These are phyloP conservation scores for Microstroma glucosiphilum DNA, from an alignment of 1,284 basidiomycete genomes.

Conservation along the genomic window DNA sequence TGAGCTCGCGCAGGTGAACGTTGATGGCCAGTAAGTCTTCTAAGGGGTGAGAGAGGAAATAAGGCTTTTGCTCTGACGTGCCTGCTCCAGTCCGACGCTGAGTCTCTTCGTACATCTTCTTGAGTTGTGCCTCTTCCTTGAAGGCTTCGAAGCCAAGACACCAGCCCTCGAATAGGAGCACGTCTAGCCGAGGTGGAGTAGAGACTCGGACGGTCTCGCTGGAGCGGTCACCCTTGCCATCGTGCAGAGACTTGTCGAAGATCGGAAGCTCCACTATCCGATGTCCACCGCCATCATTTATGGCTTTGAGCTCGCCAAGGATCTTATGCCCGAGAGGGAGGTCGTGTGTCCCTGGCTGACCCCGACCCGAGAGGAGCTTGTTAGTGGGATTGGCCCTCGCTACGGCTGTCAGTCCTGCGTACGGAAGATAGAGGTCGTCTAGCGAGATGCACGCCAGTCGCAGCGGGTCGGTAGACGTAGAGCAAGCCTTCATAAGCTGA, in stretches of 20 bases:
- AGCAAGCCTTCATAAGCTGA: slow-evolving; percentile 53
- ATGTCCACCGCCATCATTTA: slow-evolving; percentile 50
- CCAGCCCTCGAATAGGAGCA: slow-evolving; percentile 75
- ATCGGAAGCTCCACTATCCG: slow-evolving; percentile 62
- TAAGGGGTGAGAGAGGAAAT: slow-evolving; percentile 34
- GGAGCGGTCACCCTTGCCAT: slow-evolving; percentile 74
- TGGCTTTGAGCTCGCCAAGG: slow-evolving; percentile 57
- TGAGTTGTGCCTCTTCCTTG: slow-evolving; percentile 46
- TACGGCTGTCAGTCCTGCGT: slow-evolving; percentile 59
- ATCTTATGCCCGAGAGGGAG: slow-evolving; percentile 60
- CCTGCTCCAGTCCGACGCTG: not conserved
- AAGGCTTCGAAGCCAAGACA: slow-evolving; percentile 53
- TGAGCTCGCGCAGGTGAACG: slow-evolving; percentile 59
- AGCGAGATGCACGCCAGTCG: slow-evolving; percentile 67
- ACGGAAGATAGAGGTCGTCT: slow-evolving; percentile 74
- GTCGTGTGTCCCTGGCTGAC: slow-evolving; percentile 83
- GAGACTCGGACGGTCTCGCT: slow-evolving; percentile 55
- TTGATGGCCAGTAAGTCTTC: slow-evolving; percentile 64
- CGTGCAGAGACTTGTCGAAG: slow-evolving; percentile 77
- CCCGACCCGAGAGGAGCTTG: slow-evolving; percentile 66
- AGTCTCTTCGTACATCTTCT: slow-evolving; percentile 49
- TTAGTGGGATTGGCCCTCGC: slow-evolving; percentile 61
- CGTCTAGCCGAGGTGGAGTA: slow-evolving; percentile 57
- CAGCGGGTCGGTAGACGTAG: slow-evolving; percentile 57
- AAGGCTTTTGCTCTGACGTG: slow-evolving; percentile 14